phyloP scores from a whole-genome alignment of 2,329 filamentous ascomycete species.

The Albifimbria verrucaria region DNA sequence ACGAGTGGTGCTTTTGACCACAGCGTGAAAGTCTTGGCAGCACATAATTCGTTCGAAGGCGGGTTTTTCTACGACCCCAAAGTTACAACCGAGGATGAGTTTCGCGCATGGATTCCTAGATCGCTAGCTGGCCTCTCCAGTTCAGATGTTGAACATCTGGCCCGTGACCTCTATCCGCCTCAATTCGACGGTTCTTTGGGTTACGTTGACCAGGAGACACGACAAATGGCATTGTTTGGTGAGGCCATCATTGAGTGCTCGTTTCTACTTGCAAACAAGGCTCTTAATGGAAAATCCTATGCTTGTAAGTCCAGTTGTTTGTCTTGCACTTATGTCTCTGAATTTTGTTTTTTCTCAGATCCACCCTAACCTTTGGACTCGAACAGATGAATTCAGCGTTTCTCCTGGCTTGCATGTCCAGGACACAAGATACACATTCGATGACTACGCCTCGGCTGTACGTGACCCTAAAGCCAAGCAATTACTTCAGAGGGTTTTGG shows the following conservation, averaged over 20 bases:
- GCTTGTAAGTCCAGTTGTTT: constrained; percentile 8
- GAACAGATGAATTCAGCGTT: constrained; percentile 8
- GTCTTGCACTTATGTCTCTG: background rate
- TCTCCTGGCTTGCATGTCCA: constrained; percentile 11
- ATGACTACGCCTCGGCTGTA: background rate
- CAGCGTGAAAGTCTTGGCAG: constrained; percentile 7
- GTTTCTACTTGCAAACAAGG: constrained; percentile 6
- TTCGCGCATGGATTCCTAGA: constrained; percentile 3
- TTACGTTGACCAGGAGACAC: constrained; percentile 5
- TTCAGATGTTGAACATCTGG: background rate
- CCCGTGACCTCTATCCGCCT: constrained; percentile 7
- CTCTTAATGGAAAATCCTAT: constrained; percentile 4
- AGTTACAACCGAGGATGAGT: constrained; percentile 7
- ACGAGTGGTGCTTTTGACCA: constrained; percentile 7
- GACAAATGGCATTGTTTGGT: constrained; percentile 8
- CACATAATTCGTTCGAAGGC: constrained; percentile 8
- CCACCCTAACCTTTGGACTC: background rate
- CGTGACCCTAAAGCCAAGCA: constrained; percentile 3
- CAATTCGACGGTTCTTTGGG: constrained; percentile 8
- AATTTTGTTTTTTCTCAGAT: background rate
- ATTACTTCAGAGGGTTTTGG: constrained; percentile 6
- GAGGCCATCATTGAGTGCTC: constrained; percentile 10
- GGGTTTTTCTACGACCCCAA: constrained; percentile 11
- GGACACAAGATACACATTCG: constrained; percentile 10
- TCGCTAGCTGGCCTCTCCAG: constrained; percentile 6